Evolutionary conservation across 495 filamentous ascomycete genomes (phyloP).

Genomic region (Friedmanniomyces simplex): DNA sequence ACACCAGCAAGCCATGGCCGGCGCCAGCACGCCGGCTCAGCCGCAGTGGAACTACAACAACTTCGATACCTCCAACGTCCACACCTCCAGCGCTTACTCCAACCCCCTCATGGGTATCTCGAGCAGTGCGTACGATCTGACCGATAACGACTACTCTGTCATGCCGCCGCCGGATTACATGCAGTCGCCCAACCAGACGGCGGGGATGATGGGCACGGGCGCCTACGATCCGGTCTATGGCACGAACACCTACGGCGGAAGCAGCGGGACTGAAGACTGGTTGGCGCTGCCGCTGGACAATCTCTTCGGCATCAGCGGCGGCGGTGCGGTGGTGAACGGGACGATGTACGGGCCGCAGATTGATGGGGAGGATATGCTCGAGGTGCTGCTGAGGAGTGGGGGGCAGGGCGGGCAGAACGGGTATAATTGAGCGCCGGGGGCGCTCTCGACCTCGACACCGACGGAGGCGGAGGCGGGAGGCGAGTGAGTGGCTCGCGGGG

Average conservation of each 20-base stretch:
- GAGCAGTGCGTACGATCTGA: slow-evolving; percentile 30
- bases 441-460: too few species aligned
- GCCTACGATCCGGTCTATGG: slow-evolving; percentile 3
- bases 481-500: too few species aligned
- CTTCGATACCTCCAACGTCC: background rate
- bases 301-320: slow-evolving; percentile 29
- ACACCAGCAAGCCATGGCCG: slow-evolving; percentile 5
- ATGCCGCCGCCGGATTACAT: slow-evolving; percentile 36
- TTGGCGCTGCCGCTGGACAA: slow-evolving; percentile 39
- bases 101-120: slow-evolving; percentile 33
- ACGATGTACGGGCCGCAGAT: slow-evolving; percentile 34
- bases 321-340: slow-evolving; percentile 29
- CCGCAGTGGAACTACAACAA: slow-evolving; percentile 15
- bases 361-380: slow-evolving; percentile 32
- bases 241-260: slow-evolving; percentile 5
- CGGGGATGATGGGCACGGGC: background rate
- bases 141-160: slow-evolving; percentile 33
- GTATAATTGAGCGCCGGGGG: background rate
- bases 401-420: slow-evolving; percentile 4
- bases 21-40: background rate
- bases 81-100: slow-evolving; percentile 15
- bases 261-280: slow-evolving; percentile 32
- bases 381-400: slow-evolving; percentile 18
- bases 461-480: too few species aligned
- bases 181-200: slow-evolving; percentile 15